Evolutionary conservation across 2,329 filamentous ascomycete species (phyloP).

Genomic region (Ciborinia camelliae): DNA sequence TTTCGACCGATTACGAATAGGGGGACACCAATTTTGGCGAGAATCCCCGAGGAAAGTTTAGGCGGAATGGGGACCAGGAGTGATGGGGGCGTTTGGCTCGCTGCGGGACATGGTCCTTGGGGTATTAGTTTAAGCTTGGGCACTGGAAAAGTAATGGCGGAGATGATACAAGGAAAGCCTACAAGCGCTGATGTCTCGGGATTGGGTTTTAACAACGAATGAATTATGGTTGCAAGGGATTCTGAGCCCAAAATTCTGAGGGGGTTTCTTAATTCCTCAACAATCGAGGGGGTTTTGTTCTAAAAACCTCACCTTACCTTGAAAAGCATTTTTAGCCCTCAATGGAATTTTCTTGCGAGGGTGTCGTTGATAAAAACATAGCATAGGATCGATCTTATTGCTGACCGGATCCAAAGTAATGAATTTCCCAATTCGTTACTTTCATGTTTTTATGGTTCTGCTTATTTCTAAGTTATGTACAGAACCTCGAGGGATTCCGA

Average conservation of each 20-base stretch:
- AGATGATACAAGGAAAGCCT: constrained; percentile 60
- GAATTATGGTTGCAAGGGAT: background rate
- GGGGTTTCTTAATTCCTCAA: no score
- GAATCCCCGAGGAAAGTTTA: constrained; percentile 54
- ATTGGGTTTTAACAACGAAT: constrained; percentile 41
- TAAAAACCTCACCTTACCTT: background rate
- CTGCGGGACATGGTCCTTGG: constrained; percentile 74
- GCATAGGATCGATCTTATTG: no score
- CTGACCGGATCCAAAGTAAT: no score
- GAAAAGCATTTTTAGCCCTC: background rate
- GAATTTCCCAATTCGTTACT: background rate
- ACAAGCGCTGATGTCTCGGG: constrained; percentile 58
- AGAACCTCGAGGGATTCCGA: no score
- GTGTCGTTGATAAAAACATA: background rate
- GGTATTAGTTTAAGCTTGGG: constrained; percentile 63
- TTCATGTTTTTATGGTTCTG: background rate
- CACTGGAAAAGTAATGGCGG: constrained; percentile 67
- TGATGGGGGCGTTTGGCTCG: constrained; percentile 65
- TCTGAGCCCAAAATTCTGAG: background rate
- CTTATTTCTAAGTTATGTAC: background rate
- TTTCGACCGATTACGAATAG: constrained; percentile 66
- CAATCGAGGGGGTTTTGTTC: background rate
- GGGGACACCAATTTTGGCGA: constrained; percentile 61
- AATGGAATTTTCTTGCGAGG: background rate
- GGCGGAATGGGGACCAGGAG: constrained; percentile 45